Conservation (phyloP, 2,329 filamentous ascomycete species). For the Pseudogymnoascus pannorum region DNA sequence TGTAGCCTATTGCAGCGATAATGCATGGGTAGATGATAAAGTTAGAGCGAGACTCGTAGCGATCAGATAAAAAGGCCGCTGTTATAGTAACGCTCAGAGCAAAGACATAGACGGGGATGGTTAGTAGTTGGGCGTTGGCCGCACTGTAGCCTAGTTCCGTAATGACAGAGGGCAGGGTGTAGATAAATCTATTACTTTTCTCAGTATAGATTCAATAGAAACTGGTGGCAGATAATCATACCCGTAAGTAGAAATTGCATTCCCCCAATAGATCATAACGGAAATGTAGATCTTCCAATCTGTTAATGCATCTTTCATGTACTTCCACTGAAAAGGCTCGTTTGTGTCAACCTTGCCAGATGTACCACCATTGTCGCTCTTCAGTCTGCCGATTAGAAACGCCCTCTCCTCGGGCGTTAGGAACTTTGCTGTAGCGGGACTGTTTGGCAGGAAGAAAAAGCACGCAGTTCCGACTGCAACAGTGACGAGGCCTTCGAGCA, state of each 20-base stretch:
- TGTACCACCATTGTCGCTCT: conserved; percentile 45
- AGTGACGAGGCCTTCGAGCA: conserved; percentile 30
- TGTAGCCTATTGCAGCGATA: conserved; percentile 16
- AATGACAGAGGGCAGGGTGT: conserved; percentile 22
- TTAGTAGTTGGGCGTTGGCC: conserved; percentile 16
- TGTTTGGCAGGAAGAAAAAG: conserved; percentile 59
- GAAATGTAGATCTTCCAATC: conserved; percentile 31
- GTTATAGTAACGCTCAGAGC: conserved; percentile 11
- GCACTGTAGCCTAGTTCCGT: conserved; percentile 19
- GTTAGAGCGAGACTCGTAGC: conserved; percentile 15
- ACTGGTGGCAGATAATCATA: no score
- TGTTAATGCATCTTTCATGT: conserved; percentile 25
- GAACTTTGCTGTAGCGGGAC: conserved; percentile 66
- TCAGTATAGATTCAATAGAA: neutral
- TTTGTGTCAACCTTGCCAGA: conserved; percentile 45
- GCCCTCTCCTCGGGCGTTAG: conserved; percentile 59
- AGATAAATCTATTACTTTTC: conserved; percentile 11
- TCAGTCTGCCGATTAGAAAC: conserved; percentile 61
- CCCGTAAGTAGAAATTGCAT: conserved; percentile 11
- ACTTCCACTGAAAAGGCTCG: conserved; percentile 25
- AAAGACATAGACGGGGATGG: conserved; percentile 18
- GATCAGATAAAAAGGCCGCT: conserved; percentile 16
- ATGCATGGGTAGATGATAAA: conserved; percentile 18
- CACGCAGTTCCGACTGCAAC: conserved; percentile 32
- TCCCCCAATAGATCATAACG: conserved; percentile 12